A percentile compares a stretch with the other conserved stretches of the same genome.
These are phyloP conservation scores for Syzygium oleosum DNA, from an alignment of 345 rosid genomes.

Conservation along the genomic window DNA sequence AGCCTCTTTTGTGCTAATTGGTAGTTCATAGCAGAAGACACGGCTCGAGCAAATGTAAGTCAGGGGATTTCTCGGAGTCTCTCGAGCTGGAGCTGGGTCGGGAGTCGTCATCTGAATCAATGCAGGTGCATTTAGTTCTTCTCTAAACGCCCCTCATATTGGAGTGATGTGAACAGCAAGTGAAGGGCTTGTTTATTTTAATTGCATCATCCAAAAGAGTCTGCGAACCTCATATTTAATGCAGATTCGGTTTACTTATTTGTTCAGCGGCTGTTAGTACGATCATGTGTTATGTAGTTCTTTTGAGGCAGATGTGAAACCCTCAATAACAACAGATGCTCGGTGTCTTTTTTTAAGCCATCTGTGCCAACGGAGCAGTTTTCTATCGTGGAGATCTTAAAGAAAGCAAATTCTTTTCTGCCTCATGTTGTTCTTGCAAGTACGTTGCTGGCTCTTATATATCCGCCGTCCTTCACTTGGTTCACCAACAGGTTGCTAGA, in stretches of 20 bases:
- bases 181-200: background rate
- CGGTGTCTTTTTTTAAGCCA: constrained; percentile 12
- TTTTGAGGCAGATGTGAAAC: background rate
- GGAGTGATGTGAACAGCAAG: background rate
- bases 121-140: constrained; percentile 20
- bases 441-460: constrained; percentile 78
- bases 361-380: constrained; percentile 18
- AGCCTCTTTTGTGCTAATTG: background rate
- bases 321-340: background rate
- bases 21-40: constrained; percentile 23
- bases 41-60: constrained; percentile 24
- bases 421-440: constrained; percentile 88
- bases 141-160: background rate
- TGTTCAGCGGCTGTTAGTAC: background rate
- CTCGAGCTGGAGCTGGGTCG: constrained; percentile 14
- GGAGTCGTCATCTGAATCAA: constrained; percentile 17
- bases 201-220: background rate
- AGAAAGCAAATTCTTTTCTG: constrained; percentile 66
- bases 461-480: constrained; percentile 96
- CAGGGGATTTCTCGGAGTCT: constrained; percentile 33
- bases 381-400: constrained; percentile 45
- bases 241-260: background rate
- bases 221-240: background rate
- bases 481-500: constrained; percentile 66
- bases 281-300: background rate